Evolutionary conservation across 768 basidiomycete species (phyloP).

Genomic region (Phanerochaete carnosa): DNA sequence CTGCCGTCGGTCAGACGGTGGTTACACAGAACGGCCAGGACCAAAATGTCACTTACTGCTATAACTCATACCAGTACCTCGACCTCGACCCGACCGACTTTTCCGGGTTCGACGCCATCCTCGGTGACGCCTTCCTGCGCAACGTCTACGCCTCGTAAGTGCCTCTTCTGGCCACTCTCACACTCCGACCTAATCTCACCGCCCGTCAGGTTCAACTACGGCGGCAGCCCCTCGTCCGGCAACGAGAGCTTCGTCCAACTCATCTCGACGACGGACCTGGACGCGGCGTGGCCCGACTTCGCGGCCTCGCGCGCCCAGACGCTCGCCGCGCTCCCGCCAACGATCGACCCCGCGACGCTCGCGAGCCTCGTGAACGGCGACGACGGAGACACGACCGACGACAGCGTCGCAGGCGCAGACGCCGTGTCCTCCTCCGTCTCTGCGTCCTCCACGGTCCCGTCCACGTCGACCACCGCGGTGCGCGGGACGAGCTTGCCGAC

Average conservation of each 20-base stretch:
- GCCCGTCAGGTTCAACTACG: conserved; percentile 20
- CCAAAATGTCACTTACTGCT: conserved; percentile 22
- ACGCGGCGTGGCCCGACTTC: conserved; percentile 3
- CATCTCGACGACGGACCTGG: conserved; percentile 21
- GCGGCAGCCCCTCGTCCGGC: too few relatives aligned
- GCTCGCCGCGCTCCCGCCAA: not conserved
- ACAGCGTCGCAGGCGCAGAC: not conserved
- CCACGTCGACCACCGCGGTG: not conserved
- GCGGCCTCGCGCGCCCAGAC: not conserved
- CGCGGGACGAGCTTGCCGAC: not conserved
- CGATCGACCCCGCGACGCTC: not conserved
- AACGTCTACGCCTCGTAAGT: conserved; percentile 32
- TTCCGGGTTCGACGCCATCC: conserved; percentile 26
- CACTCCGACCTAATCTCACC: not conserved
- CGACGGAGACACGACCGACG: not conserved
- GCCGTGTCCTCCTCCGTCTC: not conserved
- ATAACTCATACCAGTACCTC: conserved; percentile 24
- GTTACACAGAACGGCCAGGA: not conserved
- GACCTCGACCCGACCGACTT: conserved; percentile 9
- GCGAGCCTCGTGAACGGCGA: not conserved
- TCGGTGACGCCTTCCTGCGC: conserved; percentile 32
- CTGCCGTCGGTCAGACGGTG: conserved; percentile 4
- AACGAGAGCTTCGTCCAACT: conserved; percentile 29
- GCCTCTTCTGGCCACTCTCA: not conserved
- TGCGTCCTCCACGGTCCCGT: not conserved